Conservation (phyloP, 345 rosid genomes). For the Corchorus olitorius region DNA sequence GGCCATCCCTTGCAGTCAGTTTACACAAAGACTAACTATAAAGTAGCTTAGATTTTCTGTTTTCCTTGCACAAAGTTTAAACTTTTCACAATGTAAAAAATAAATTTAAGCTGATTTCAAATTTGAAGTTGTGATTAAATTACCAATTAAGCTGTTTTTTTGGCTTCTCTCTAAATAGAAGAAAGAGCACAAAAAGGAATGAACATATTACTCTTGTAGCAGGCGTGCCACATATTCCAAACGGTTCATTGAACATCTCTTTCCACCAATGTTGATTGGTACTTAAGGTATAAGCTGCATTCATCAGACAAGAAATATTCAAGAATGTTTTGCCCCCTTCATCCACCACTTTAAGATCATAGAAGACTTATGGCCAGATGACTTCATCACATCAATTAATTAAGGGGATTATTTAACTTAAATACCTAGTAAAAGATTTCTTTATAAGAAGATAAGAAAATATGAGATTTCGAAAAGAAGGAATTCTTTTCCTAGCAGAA, state of each 20-base stretch:
- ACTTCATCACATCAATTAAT: slow-evolving; percentile 19
- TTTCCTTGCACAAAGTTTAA: too few relatives aligned
- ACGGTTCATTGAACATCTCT: slow-evolving; percentile 90
- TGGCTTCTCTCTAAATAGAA: too few relatives aligned
- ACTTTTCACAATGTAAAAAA: too few relatives aligned
- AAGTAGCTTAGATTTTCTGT: too few relatives aligned
- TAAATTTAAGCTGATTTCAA: too few relatives aligned
- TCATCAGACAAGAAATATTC: slow-evolving; percentile 85
- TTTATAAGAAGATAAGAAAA: neutral
- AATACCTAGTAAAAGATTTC: slow-evolving; percentile 4
- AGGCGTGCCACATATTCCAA: slow-evolving; percentile 89
- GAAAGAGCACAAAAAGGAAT: too few relatives aligned
- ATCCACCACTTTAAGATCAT: slow-evolving; percentile 41
- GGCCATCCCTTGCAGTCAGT: too few relatives aligned
- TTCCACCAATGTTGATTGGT: slow-evolving; percentile 89
- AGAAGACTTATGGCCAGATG: slow-evolving; percentile 34
- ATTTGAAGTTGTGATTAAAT: too few relatives aligned
- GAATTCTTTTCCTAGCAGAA: too few relatives aligned
- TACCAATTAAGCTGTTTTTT: too few relatives aligned
- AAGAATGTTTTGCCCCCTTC: slow-evolving; percentile 62
- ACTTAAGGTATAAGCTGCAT: slow-evolving; percentile 93
- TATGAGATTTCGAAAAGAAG: too few relatives aligned
- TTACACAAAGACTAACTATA: too few relatives aligned
- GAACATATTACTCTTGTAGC: slow-evolving; percentile 94
- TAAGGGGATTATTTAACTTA: slow-evolving; percentile 17